Evolutionary conservation across 2,329 filamentous ascomycete genomes (phyloP).

Genomic region (Sporothrix brunneoviolacea): DNA sequence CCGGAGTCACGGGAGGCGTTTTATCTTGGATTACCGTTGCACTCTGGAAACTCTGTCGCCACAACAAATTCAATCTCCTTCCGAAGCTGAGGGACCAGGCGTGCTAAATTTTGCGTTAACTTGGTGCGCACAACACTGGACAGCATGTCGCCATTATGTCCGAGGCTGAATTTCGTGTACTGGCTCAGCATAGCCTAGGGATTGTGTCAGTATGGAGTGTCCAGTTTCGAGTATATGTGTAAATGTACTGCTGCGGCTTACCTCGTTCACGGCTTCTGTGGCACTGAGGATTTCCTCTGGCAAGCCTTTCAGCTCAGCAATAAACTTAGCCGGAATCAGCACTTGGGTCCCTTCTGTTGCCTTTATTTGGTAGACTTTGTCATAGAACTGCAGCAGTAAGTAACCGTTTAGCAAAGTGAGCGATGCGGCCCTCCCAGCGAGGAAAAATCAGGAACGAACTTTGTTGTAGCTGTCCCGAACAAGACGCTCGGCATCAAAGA

Average conservation of each 20-base stretch:
- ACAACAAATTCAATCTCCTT: conserved; percentile 41
- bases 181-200: conserved; percentile 38
- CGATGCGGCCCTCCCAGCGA: no score
- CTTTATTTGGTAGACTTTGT: conserved; percentile 44
- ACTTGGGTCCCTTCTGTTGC: conserved; percentile 45
- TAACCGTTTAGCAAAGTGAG: neutral
- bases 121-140: conserved; percentile 39
- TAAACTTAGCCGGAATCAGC: conserved; percentile 37
- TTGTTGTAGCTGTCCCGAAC: conserved; percentile 44
- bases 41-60: conserved; percentile 41
- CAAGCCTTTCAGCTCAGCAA: conserved; percentile 41
- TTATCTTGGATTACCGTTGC: conserved; percentile 28
- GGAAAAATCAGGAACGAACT: conserved; percentile 23
- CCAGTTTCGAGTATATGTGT: neutral
- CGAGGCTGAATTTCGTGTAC: conserved; percentile 44
- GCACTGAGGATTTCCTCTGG: conserved; percentile 44
- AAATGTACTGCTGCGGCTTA: no score
- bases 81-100: conserved; percentile 40
- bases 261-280: conserved; percentile 42
- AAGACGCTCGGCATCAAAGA: conserved; percentile 42
- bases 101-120: conserved; percentile 40
- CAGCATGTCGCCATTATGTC: conserved; percentile 39
- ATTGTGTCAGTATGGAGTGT: conserved; percentile 21
- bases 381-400: conserved; percentile 33
- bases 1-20: neutral